Percentiles rank a stretch among this genome's conserved stretches.
Evolutionary conservation across 176 grass and related monocot species (phyloP).

Genomic region (Alopecurus myosuroides): DNA sequence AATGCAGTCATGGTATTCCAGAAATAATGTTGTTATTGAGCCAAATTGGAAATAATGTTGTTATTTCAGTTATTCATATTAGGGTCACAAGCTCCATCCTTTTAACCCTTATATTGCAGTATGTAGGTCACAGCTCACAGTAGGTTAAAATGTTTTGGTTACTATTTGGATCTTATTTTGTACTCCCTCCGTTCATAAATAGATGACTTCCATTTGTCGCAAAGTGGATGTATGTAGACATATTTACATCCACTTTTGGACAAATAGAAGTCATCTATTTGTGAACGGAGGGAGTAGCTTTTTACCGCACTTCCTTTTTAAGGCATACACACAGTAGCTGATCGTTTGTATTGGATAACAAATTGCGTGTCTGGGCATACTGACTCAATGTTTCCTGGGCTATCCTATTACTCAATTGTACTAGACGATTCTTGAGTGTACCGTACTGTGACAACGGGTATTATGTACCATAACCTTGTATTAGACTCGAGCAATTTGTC

Average conservation of each 20-base stretch:
- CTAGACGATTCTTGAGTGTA: not conserved
- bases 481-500: not conserved
- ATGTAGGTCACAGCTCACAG: not conserved
- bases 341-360: constrained; percentile 1
- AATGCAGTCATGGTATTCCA: not conserved
- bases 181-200: no score
- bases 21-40: not conserved
- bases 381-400: not conserved
- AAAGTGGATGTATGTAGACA: no score
- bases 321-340: not conserved
- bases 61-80: not conserved
- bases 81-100: not conserved
- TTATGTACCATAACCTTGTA: not conserved
- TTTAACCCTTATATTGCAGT: not conserved
- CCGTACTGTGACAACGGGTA: not conserved
- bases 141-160: not conserved
- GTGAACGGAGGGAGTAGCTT: no score
- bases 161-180: not conserved
- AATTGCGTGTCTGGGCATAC: not conserved
- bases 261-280: no score
- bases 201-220: no score
- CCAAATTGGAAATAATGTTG: not conserved
- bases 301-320: not conserved
- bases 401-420: not conserved
- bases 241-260: no score